phyloP scores from a whole-genome alignment of 331 rosid genomes.

The Cydonia oblonga region DNA sequence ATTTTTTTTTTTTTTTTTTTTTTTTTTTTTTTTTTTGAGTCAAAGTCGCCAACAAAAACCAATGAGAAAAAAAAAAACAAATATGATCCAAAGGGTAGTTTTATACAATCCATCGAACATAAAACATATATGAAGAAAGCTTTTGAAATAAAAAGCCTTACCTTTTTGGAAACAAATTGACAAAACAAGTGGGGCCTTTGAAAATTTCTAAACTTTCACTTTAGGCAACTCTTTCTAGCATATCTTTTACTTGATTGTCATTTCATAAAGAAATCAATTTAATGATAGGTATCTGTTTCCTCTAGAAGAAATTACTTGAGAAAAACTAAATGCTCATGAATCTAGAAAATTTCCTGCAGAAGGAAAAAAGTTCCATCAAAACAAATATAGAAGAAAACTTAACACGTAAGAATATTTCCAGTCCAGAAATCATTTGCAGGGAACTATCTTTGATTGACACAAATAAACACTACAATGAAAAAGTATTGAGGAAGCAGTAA shows the following conservation, averaged over 20 bases:
- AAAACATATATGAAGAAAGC: neutral
- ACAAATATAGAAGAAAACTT: neutral
- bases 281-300: neutral
- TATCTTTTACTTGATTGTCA: neutral
- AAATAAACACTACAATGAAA: neutral
- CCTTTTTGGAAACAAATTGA: neutral
- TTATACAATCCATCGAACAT: neutral
- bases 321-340: neutral
- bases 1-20: too few species aligned
- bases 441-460: neutral
- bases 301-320: neutral
- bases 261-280: neutral
- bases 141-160: neutral
- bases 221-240: neutral
- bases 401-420: neutral
- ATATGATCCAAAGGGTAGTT: neutral
- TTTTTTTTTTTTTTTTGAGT: neutral
- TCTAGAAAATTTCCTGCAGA: neutral
- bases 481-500: neutral
- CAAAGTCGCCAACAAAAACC: neutral
- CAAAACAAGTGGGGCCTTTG: neutral
- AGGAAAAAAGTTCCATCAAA: neutral
- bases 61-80: neutral
- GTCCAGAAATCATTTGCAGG: neutral
- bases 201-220: neutral